Conservation (phyloP, 495 filamentous ascomycete genomes). For the Penicillium desertorum region DNA sequence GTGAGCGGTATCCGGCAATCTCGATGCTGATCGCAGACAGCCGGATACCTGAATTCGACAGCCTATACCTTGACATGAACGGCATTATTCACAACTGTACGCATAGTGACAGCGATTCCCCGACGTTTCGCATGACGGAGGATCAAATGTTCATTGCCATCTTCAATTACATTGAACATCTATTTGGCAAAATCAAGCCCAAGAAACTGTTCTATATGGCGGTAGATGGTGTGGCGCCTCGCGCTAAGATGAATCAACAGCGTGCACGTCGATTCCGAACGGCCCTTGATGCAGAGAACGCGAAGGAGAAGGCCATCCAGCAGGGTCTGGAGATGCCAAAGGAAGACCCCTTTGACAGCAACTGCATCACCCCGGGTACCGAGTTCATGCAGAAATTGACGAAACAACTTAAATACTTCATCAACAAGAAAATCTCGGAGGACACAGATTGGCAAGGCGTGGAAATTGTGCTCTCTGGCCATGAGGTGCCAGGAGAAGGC, state of each 20-base stretch:
- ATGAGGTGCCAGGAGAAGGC: slow-evolving; percentile 98
- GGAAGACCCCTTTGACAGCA: slow-evolving; percentile 96
- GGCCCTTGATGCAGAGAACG: slow-evolving; percentile 83
- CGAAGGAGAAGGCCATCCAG: slow-evolving; percentile 82
- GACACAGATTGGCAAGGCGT: slow-evolving; percentile 96
- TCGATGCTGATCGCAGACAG: slow-evolving; percentile 99
- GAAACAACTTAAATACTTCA: slow-evolving; percentile 92
- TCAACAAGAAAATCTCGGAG: slow-evolving; percentile 97
- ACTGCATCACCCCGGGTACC: slow-evolving; percentile 97
- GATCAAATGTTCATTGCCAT: slow-evolving; percentile 99
- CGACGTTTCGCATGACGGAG: slow-evolving; percentile 90
- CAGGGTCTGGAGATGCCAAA: slow-evolving; percentile 92
- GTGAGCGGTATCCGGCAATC: slow-evolving; percentile 97
- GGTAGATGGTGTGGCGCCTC: slow-evolving; percentile 93
- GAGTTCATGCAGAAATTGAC: slow-evolving; percentile 98
- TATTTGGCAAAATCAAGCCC: slow-evolving; percentile 98
- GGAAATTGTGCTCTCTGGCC: slow-evolving; percentile 93
- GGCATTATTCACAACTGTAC: slow-evolving; percentile 99
- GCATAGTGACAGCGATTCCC: slow-evolving; percentile 88
- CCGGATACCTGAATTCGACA: slow-evolving; percentile 98
- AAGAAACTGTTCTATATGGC: slow-evolving; percentile 99
- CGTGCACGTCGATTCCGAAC: slow-evolving; percentile 93
- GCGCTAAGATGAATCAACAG: slow-evolving; percentile 99
- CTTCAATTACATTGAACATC: slow-evolving; percentile 99
- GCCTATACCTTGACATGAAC: slow-evolving; percentile 98